These are phyloP conservation scores for Tetrapyrgos nigripes DNA, from an alignment of 1,284 basidiomycete genomes.

Conservation along the genomic window DNA sequence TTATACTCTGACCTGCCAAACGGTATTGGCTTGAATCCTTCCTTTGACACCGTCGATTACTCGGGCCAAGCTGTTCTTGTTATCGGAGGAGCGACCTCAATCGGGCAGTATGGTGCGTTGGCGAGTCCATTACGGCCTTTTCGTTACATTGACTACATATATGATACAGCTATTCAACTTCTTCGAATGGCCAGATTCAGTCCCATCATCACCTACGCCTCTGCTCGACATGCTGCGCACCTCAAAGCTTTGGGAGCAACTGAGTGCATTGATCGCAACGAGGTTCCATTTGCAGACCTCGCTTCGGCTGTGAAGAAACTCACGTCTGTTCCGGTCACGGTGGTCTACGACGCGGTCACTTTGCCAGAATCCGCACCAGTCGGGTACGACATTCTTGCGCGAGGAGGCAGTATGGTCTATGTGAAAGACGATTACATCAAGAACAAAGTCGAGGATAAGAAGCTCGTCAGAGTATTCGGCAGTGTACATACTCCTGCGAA, in stretches of 20 bases:
- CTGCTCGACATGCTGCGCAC: background rate
- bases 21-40: constrained; percentile 13
- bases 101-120: constrained; percentile 17
- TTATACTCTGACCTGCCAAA: background rate
- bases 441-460: background rate
- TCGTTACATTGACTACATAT: background rate
- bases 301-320: background rate
- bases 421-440: background rate
- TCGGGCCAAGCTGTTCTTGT: constrained; percentile 9
- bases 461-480: background rate
- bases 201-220: constrained; percentile 13
- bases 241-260: constrained; percentile 13
- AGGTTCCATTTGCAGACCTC: background rate
- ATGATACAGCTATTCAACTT: constrained; percentile 11
- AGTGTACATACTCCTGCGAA: background rate
- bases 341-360: constrained; percentile 1
- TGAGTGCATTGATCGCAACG: constrained; percentile 11
- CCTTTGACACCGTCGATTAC: constrained; percentile 8
- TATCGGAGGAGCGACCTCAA: constrained; percentile 13
- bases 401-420: background rate
- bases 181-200: constrained; percentile 7
- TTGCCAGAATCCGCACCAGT: background rate
- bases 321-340: background rate
- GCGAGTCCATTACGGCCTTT: background rate
- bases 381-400: background rate